A percentile compares a stretch with the other conserved stretches of the same genome.
phyloP scores from a whole-genome alignment of 495 filamentous ascomycete genomes.

The Talaromyces wortmannii region DNA sequence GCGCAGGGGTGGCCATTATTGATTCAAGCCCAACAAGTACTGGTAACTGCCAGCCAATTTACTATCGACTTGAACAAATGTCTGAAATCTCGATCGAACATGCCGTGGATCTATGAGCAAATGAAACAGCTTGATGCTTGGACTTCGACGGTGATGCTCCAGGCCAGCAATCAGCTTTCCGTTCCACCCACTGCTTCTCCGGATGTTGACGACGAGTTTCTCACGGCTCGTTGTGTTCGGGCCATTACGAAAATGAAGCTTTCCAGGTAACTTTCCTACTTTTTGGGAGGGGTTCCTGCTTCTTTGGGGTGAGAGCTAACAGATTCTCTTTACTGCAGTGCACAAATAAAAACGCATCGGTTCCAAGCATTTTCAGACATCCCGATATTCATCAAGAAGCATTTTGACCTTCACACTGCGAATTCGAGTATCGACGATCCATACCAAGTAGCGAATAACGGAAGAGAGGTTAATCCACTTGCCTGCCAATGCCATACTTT shows the following conservation, averaged over 20 bases:
- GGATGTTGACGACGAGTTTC: slow-evolving; percentile 34
- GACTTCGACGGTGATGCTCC: slow-evolving; percentile 38
- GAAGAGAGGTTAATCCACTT: slow-evolving; percentile 1
- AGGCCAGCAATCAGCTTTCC: slow-evolving; percentile 36
- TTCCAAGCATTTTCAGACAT: slow-evolving; percentile 55
- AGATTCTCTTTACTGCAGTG: slow-evolving; percentile 23
- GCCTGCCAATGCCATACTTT: slow-evolving; percentile 5
- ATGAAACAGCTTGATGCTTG: slow-evolving; percentile 50
- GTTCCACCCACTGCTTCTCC: slow-evolving; percentile 28
- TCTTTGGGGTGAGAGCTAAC: neutral
- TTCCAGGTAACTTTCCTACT: slow-evolving; percentile 34
- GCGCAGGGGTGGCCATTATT: slow-evolving; percentile 46
- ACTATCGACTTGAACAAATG: slow-evolving; percentile 44
- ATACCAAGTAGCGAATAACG: neutral
- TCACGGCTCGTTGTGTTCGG: slow-evolving; percentile 43
- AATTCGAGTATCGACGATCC: slow-evolving; percentile 14
- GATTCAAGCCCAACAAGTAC: slow-evolving; percentile 50
- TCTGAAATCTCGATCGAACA: slow-evolving; percentile 24
- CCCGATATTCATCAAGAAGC: slow-evolving; percentile 51
- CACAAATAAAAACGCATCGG: slow-evolving; percentile 54
- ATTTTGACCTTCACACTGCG: slow-evolving; percentile 47
- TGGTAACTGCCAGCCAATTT: slow-evolving; percentile 49
- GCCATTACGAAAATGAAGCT: slow-evolving; percentile 51
- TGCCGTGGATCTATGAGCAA: slow-evolving; percentile 41
- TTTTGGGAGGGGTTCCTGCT: no score